Evolutionary conservation across 257 asterid species (phyloP), one percentile per base, ranked within the genome.

Genomic region (Solanum phureja): DNA sequence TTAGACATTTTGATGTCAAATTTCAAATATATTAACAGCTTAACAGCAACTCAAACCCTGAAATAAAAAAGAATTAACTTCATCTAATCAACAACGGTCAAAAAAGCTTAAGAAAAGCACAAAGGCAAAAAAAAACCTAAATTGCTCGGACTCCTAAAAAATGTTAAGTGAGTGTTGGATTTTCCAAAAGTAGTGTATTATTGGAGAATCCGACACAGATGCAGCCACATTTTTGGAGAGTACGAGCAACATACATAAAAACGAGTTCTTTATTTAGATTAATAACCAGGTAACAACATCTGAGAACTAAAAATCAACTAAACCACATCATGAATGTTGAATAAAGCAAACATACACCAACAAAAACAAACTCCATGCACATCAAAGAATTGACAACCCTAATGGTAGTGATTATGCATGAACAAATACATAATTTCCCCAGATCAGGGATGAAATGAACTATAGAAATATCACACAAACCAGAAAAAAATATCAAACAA

Each of bases 1-100:
- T 95, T 84, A 72, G 98, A 87, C 99, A 96, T 96, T 21, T 79
- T 90, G 42, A 24, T 71, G 87, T 40, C 90, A 72, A 68, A 72
- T 49, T 38, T 42, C 49, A 74, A 40, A 83, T 72, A 66, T 31
- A 31, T 74, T 35, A 24, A 16, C 6, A 81, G 68, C 56, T 81
- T 46, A 81, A 81, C 33, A 81, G 29, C 16, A 81, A 81, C 42
- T 81, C 68, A 81, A 81, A 46, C 35, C 85, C 68, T 46, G 85
- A 29, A 49, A 19, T 46, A 29, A 49, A 11, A 46, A 27, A 74
- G 11, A 40, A 44, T 8, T 49, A 46, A 81, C 14, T 44, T 44
- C 27, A 44, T 14, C 38, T 44, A 79, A 35, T 79, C 37, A 79
- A 77, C 58, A 77, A 42, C 64, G 4, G 37, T 27, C 68, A 82